phyloP scores from a whole-genome alignment of 805 yeast genomes.

The Kodamaea sagamina region DNA sequence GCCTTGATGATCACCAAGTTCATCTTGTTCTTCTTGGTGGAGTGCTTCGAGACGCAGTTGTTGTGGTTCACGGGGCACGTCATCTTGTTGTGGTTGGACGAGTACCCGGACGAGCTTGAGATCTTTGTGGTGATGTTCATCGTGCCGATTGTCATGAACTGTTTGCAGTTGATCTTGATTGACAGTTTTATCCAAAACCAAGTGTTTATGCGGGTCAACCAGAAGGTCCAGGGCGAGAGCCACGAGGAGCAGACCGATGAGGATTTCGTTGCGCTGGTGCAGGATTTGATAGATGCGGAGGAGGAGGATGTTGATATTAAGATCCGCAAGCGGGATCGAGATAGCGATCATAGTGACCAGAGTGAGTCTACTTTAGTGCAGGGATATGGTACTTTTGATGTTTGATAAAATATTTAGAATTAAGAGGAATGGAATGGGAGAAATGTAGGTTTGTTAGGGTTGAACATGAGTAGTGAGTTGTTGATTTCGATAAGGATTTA shows the following conservation, averaged over 20 bases:
- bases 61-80: conserved; percentile 63
- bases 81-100: conserved; percentile 80
- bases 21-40: conserved; percentile 59
- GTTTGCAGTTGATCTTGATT: conserved; percentile 69
- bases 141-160: conserved; percentile 72
- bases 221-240: conserved; percentile 14
- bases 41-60: conserved; percentile 58
- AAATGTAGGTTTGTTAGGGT: too few relatives aligned
- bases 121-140: conserved; percentile 85
- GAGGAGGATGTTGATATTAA: not conserved
- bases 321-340: conserved; percentile 1
- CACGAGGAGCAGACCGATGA: not conserved
- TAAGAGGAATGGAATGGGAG: too few relatives aligned
- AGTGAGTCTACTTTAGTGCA: not conserved
- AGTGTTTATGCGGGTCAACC: conserved; percentile 36
- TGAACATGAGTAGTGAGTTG: too few relatives aligned
- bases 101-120: conserved; percentile 73
- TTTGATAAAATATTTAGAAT: not conserved
- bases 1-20: conserved; percentile 69
- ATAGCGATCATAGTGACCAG: not conserved
- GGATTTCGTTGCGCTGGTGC: conserved; percentile 3
- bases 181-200: conserved; percentile 73
- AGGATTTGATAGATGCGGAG: conserved; percentile 3
- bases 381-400: conserved; percentile 4
- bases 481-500: too few relatives aligned